phyloP scores from a whole-genome alignment of 1,139 yeast genomes.

The Waltiozyma sp. region DNA sequence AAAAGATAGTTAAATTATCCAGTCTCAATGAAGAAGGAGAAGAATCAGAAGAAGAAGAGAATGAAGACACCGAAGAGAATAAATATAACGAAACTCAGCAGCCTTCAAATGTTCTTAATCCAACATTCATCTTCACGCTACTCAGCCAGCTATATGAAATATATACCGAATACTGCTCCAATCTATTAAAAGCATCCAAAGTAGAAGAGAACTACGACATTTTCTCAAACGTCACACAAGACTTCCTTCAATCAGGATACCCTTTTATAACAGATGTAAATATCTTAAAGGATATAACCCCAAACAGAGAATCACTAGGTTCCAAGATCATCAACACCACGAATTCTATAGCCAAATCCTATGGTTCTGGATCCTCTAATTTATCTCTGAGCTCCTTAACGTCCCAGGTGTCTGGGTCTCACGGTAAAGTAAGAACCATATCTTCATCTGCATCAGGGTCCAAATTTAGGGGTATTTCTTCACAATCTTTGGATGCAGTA shows the following conservation, averaged over 20 bases:
- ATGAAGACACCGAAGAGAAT: slow-evolving; percentile 2
- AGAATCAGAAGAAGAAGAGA: slow-evolving; percentile 5
- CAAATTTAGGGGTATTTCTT: background rate
- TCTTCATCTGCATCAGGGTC: slow-evolving; percentile 18
- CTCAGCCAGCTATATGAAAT: slow-evolving; percentile 39
- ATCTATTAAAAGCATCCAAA: slow-evolving; percentile 44
- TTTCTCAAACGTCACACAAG: slow-evolving; percentile 46
- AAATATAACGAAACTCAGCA: slow-evolving; percentile 1
- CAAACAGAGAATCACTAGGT: slow-evolving; percentile 36
- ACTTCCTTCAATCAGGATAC: slow-evolving; percentile 67
- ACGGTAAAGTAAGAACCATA: slow-evolving; percentile 46
- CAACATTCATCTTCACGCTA: slow-evolving; percentile 48
- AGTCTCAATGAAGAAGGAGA: slow-evolving; percentile 5
- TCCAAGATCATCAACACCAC: slow-evolving; percentile 31
- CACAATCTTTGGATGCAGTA: slow-evolving; percentile 26
- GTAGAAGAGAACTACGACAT: slow-evolving; percentile 59
- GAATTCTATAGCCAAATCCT: slow-evolving; percentile 18
- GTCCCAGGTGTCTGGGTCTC: slow-evolving; percentile 46
- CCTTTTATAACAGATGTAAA: slow-evolving; percentile 70
- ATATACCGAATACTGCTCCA: slow-evolving; percentile 47
- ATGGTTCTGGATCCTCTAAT: slow-evolving; percentile 5
- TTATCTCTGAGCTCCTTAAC: slow-evolving; percentile 20
- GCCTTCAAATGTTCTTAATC: slow-evolving; percentile 20
- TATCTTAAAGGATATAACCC: slow-evolving; percentile 58
- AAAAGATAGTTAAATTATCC: background rate